These are phyloP conservation scores for Stropharia rugosoannulata DNA, from an alignment of 768 basidiomycete species.

Conservation along the genomic window DNA sequence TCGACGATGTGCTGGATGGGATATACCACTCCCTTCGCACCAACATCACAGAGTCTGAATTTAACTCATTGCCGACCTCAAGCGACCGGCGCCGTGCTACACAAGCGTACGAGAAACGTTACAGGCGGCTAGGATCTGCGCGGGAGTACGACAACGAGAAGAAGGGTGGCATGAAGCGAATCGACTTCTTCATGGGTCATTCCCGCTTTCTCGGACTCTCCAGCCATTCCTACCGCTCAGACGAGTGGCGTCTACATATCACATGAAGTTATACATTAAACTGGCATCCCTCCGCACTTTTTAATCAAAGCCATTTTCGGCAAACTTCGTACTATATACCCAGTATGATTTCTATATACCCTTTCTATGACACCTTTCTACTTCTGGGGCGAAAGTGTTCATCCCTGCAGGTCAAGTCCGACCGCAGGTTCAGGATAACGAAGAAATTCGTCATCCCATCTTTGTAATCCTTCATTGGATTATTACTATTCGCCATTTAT, in stretches of 20 bases:
- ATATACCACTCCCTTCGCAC: conserved; percentile 44
- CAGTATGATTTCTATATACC: no score
- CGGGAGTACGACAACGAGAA: conserved; percentile 44
- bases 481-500: no score
- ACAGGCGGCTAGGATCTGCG: conserved; percentile 31
- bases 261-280: not conserved
- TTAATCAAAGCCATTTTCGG: not conserved
- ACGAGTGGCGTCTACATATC: not conserved
- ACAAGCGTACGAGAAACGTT: conserved; percentile 47
- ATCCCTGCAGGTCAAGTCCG: no score
- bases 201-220: conserved; percentile 47
- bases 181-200: conserved; percentile 54
- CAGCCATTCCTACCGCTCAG: conserved; percentile 2
- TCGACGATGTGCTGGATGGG: conserved; percentile 43
- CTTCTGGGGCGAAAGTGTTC: no score
- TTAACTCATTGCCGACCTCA: conserved; percentile 31
- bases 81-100: conserved; percentile 38
- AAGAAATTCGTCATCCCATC: no score
- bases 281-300: not conserved
- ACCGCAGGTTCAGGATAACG: no score
- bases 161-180: conserved; percentile 49
- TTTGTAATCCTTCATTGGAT: no score
- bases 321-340: no score
- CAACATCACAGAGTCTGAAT: conserved; percentile 42
- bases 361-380: no score